Evolutionary conservation across 345 rosid species (phyloP).

Genomic region (Populus pruinosa): DNA sequence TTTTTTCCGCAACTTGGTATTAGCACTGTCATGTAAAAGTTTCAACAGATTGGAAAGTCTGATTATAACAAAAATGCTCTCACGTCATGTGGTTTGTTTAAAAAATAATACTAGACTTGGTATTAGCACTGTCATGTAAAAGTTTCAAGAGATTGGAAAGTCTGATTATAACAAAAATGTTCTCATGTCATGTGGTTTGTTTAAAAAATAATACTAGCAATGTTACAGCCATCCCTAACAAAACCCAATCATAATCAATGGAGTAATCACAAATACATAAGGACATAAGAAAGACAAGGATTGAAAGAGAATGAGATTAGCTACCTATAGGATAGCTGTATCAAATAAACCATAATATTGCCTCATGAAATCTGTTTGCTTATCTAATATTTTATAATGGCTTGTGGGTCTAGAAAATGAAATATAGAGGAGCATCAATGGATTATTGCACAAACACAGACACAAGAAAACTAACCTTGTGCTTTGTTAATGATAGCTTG

Average conservation of each 20-base stretch:
- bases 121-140: background rate
- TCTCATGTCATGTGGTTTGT: no score
- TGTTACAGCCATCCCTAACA: background rate
- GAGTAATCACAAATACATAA: background rate
- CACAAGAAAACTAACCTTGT: conserved; percentile 41
- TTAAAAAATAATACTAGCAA: background rate
- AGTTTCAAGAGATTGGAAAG: background rate
- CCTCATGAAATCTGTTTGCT: background rate
- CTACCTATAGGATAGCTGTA: background rate
- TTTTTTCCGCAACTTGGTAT: background rate
- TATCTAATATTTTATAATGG: background rate
- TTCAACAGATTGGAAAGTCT: background rate
- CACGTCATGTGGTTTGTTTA: background rate
- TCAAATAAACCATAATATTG: background rate
- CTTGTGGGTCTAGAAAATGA: background rate
- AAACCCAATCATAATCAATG: background rate
- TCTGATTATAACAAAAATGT: no score
- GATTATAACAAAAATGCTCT: background rate
- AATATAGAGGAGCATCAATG: background rate
- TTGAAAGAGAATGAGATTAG: background rate
- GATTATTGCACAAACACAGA: background rate
- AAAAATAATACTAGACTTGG: background rate
- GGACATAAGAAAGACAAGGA: background rate
- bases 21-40: background rate
- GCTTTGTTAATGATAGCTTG: conserved; percentile 45